Conservation (phyloP, 306 rosid species). For the Cucumis melo region DNA sequence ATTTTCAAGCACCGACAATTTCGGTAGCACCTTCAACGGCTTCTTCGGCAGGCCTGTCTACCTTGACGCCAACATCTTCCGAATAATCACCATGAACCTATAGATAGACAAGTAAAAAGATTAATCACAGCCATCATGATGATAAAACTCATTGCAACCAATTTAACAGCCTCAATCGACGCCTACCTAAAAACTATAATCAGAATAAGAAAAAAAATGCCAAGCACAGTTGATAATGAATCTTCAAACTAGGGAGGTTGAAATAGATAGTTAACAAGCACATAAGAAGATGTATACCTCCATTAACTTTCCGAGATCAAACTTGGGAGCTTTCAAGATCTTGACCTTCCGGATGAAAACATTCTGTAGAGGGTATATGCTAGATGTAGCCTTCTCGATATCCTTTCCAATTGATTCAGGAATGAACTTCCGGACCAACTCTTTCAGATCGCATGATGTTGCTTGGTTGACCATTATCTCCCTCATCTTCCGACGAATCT, state of each 20-base stretch:
- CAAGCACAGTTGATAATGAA: not conserved
- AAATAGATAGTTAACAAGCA: not conserved
- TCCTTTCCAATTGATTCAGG: constrained; percentile 80
- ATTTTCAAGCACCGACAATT: constrained; percentile 52
- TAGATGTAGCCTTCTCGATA: constrained; percentile 62
- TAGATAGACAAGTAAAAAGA: not conserved
- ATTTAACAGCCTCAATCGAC: not conserved
- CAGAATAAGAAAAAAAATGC: not conserved
- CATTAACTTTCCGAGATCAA: constrained; percentile 87
- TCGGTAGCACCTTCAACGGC: constrained; percentile 34
- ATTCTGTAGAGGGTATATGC: constrained; percentile 81
- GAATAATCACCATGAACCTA: constrained; percentile 77
- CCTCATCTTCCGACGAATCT: constrained; percentile 87
- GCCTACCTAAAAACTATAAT: not conserved
- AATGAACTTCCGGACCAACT: constrained; percentile 68
- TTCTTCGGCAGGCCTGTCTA: constrained; percentile 76
- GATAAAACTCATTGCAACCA: not conserved
- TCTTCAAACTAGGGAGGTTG: not conserved
- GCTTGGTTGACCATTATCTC: constrained; percentile 79
- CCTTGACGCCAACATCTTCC: constrained; percentile 65
- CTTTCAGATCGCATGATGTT: constrained; percentile 72
- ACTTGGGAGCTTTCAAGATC: constrained; percentile 87
- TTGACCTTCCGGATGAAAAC: constrained; percentile 81
- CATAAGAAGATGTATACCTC: constrained; percentile 32
- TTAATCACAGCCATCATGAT: too few species aligned